A percentile compares a stretch with the other conserved stretches of the same genome.
phyloP scores from a whole-genome alignment of 495 filamentous ascomycete species.

The Aspergillus asperescens region DNA sequence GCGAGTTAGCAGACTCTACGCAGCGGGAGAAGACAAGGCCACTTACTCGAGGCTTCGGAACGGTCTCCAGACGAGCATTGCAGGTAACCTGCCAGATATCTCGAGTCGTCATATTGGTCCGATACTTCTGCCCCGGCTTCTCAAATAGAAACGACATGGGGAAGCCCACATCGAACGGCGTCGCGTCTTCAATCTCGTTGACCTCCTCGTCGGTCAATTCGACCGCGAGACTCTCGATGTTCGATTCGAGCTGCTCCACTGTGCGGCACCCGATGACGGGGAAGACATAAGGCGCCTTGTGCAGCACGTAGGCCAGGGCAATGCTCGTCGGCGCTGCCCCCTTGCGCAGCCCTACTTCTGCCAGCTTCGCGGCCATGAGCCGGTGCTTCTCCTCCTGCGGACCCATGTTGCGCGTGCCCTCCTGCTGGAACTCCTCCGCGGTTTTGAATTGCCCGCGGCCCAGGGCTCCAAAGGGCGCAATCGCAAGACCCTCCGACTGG shows the following conservation, averaged over 20 bases:
- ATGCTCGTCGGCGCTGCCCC: not conserved
- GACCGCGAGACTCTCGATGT: constrained; percentile 42
- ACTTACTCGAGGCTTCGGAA: not conserved
- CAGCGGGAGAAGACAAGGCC: not conserved
- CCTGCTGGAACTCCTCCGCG: constrained; percentile 5
- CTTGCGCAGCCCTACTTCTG: not conserved
- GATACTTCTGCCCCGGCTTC: not conserved
- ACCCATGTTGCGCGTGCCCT: constrained; percentile 17
- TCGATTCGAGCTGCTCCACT: constrained; percentile 56
- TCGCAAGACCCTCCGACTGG: constrained; percentile 50
- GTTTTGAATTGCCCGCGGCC: constrained; percentile 51
- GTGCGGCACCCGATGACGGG: constrained; percentile 62
- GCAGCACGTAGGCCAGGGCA: constrained; percentile 51
- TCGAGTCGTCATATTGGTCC: not conserved
- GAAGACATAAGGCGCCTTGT: constrained; percentile 60
- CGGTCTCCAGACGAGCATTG: not conserved
- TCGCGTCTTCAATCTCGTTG: constrained; percentile 32
- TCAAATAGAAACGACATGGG: constrained; percentile 22
- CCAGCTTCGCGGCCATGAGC: not conserved
- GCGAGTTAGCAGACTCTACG: not conserved
- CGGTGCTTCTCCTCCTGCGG: not conserved
- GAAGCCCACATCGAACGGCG: constrained; percentile 48
- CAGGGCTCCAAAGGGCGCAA: constrained; percentile 50
- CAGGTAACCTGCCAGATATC: constrained; percentile 1
- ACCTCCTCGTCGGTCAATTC: not conserved